Percentiles rank a stretch among this genome's conserved stretches.
phyloP scores from a whole-genome alignment of 2,329 filamentous ascomycete genomes.

The Nannizziopsis barbatae region DNA sequence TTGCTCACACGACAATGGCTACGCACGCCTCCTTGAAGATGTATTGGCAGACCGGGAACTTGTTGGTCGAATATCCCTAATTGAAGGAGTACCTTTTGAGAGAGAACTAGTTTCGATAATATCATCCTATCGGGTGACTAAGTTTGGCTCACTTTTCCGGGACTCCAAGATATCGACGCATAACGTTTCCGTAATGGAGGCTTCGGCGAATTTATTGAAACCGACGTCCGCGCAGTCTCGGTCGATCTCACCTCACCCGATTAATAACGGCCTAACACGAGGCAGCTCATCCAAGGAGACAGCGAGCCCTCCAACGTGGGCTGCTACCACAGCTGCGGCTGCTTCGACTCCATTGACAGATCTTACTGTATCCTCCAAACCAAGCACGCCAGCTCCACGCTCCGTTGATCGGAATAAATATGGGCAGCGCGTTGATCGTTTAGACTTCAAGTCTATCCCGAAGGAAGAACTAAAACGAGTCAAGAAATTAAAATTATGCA shows the following conservation, averaged over 20 bases:
- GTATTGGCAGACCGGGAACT: conserved; percentile 37
- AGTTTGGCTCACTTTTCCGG: conserved; percentile 45
- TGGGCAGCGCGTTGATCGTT: conserved; percentile 49
- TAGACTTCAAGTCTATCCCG: conserved; percentile 40
- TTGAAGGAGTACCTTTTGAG: conserved; percentile 48
- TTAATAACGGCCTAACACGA: conserved; percentile 16
- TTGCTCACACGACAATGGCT: conserved; percentile 47
- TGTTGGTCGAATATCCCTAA: conserved; percentile 41
- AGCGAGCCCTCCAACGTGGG: conserved; percentile 22
- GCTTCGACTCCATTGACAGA: conserved; percentile 32
- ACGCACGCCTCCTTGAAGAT: conserved; percentile 43
- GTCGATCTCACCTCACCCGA: conserved; percentile 27
- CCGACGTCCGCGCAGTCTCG: conserved; percentile 19
- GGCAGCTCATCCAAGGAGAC: conserved; percentile 12
- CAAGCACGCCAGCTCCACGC: conserved; percentile 22
- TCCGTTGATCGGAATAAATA: conserved; percentile 46
- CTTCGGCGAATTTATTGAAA: conserved; percentile 7
- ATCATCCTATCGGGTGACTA: conserved; percentile 38
- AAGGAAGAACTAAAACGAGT: conserved; percentile 48
- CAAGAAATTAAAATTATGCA: conserved; percentile 54
- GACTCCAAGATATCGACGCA: conserved; percentile 37
- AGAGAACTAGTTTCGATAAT: conserved; percentile 42
- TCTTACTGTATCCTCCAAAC: conserved; percentile 27
- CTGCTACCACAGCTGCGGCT: conserved; percentile 28
- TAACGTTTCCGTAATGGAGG: conserved; percentile 17